Evolutionary conservation across 495 filamentous ascomycete genomes (phyloP), one percentile per base, ranked within the genome.

Genomic region (Thermochaetoides thermophila): DNA sequence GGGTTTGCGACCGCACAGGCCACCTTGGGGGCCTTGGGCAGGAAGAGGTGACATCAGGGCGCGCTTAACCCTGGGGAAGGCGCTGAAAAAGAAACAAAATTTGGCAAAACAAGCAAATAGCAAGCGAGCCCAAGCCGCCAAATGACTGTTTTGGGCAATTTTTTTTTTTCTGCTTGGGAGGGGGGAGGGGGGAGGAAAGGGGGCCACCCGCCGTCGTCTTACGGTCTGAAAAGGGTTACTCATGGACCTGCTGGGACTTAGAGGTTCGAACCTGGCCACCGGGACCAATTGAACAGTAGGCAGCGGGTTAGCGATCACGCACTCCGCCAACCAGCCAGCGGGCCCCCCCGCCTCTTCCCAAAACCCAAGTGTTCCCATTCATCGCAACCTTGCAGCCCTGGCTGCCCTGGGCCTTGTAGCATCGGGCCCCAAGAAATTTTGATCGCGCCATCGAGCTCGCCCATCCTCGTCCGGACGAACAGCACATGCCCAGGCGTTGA

Each of bases 361-460:
- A n/a, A n/a, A n/a, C n/a, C n/a, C n/a, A n/a, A n/a, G n/a, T n/a
- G n/a, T n/a, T n/a, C n/a, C n/a, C n/a, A n/a, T n/a, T n/a, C n/a
- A n/a, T 49, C 46, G 46, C 46, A 46, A 50, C 49, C 49, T 52
- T 52, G 43, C 37, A n/a, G n/a, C n/a, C n/a, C n/a, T n/a, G n/a
- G n/a, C n/a, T n/a, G n/a, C n/a, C n/a, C n/a, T n/a, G n/a, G n/a
- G 32, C 40, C 46, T 43, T 37, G 42, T 43, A 44, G 43, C 29
- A 27, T 22, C 28, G 38, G 31, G 46, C 33, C 43, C 29, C n/a
- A 44, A 40, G 33, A 36, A 38, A 44, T 47, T 33, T 27, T 29
- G 15, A 14, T 33, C 37, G 36, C 29, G 24, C 36, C 29, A 38
- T 26, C 11, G n/a, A n/a, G n/a, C n/a, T n/a, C n/a, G n/a, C n/a